Conservation (phyloP, 768 basidiomycete genomes). For the Lentinula sp. region DNA sequence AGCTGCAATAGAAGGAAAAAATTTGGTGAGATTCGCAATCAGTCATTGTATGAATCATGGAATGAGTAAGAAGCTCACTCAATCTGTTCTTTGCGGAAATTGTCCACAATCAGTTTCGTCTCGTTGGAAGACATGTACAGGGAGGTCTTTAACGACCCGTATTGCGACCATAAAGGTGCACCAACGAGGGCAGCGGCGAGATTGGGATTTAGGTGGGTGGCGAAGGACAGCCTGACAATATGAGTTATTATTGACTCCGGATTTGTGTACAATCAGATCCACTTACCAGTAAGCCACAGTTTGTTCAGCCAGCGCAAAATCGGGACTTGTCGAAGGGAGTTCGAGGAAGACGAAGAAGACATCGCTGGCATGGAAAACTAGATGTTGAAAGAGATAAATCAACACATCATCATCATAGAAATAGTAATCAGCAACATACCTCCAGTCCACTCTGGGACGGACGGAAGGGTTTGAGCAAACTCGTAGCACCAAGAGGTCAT, state of each 20-base stretch:
- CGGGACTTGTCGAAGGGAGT: background rate
- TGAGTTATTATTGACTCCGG: too few relatives aligned
- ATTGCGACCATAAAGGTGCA: background rate
- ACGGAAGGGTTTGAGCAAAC: slow-evolving; percentile 15
- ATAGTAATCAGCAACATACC: background rate
- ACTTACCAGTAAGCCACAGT: slow-evolving; percentile 5
- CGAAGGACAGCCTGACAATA: slow-evolving; percentile 5
- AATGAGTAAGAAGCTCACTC: background rate
- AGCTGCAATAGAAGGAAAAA: background rate
- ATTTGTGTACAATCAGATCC: background rate
- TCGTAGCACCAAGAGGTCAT: slow-evolving; percentile 16
- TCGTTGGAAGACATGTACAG: background rate
- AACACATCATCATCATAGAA: background rate
- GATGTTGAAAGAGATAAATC: background rate
- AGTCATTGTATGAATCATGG: background rate
- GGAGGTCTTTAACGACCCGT: background rate
- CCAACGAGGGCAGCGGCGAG: background rate
- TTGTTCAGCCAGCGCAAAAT: background rate
- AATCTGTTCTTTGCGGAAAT: background rate
- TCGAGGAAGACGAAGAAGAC: slow-evolving; percentile 6
- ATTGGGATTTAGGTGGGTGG: slow-evolving; percentile 2
- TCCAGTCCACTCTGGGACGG: background rate
- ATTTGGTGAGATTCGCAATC: background rate
- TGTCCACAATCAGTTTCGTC: background rate
- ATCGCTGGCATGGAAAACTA: slow-evolving; percentile 7